Evolutionary conservation across 1,284 basidiomycete species (phyloP).

Genomic region (Inonotus hispidus): DNA sequence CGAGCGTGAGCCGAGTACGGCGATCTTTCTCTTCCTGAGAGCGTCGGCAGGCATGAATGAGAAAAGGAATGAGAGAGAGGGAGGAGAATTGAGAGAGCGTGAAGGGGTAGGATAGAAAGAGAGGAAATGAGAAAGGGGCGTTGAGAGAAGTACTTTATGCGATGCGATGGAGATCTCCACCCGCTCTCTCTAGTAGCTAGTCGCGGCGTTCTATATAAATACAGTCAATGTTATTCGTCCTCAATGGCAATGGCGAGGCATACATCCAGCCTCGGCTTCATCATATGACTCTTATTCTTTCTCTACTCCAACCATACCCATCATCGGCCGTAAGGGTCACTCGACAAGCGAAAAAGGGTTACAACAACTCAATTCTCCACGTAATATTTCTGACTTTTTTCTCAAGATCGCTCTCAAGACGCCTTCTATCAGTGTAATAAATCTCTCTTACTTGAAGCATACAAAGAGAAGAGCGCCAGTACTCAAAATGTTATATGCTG

Average conservation of each 20-base stretch:
- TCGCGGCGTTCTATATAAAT: slow-evolving; percentile 4
- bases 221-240: neutral
- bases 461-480: neutral
- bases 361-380: neutral
- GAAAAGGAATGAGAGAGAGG: slow-evolving; percentile 18
- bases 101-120: slow-evolving; percentile 17
- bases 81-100: slow-evolving; percentile 6
- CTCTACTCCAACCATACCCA: neutral
- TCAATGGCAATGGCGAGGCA: too few species aligned
- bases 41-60: slow-evolving; percentile 47
- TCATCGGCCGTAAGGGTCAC: neutral
- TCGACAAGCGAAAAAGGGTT: slow-evolving; percentile 1
- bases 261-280: neutral
- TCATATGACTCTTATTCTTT: neutral
- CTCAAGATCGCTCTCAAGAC: slow-evolving; percentile 2
- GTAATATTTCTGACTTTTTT: slow-evolving; percentile 7
- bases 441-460: neutral
- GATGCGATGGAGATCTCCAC: slow-evolving; percentile 4
- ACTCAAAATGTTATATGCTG: neutral
- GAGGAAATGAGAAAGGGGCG: slow-evolving; percentile 7
- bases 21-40: slow-evolving; percentile 80
- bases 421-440: neutral
- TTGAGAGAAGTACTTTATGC: neutral
- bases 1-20: slow-evolving; percentile 74
- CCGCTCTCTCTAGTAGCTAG: neutral